Evolutionary conservation across 176 grass and related monocot species (phyloP).

Genomic region (Musa beccarii): DNA sequence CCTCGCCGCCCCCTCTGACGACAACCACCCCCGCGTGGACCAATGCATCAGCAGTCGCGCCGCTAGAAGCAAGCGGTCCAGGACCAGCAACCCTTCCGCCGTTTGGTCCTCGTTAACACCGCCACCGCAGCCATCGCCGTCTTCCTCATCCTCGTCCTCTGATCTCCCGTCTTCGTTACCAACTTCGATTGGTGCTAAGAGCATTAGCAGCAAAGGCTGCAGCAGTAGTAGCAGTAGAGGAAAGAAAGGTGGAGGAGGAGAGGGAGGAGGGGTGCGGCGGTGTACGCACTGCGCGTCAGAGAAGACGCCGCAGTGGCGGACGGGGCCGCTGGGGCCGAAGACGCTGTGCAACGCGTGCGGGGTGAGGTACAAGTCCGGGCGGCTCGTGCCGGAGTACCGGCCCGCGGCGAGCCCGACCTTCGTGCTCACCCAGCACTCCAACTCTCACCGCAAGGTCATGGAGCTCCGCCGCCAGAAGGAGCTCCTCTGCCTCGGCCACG

Average conservation of each 20-base stretch:
- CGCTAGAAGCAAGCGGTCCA: constrained; percentile 8
- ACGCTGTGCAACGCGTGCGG: constrained; percentile 98
- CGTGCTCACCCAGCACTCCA: constrained; percentile 92
- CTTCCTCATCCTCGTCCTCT: constrained; percentile 9
- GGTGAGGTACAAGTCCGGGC: constrained; percentile 74
- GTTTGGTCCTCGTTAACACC: neutral
- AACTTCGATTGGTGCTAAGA: neutral
- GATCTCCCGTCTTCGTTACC: neutral
- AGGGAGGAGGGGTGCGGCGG: constrained; percentile 42
- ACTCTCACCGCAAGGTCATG: constrained; percentile 98
- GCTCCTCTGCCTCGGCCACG: constrained; percentile 45
- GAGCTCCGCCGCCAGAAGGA: constrained; percentile 98
- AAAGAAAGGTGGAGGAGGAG: neutral
- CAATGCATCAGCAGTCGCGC: neutral
- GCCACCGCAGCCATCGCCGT: neutral
- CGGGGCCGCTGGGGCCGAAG: constrained; percentile 82
- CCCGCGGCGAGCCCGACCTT: constrained; percentile 87
- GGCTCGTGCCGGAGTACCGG: constrained; percentile 84
- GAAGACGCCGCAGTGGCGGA: constrained; percentile 97
- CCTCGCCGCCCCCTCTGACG: neutral
- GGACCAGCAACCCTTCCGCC: neutral
- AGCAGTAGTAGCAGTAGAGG: neutral
- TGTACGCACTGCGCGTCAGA: constrained; percentile 98
- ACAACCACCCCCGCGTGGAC: neutral
- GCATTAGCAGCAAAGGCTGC: neutral